A percentile compares a stretch with the other conserved stretches of the same genome.
Conservation (phyloP, 805 yeast species). For the Candida palmyrensis region DNA sequence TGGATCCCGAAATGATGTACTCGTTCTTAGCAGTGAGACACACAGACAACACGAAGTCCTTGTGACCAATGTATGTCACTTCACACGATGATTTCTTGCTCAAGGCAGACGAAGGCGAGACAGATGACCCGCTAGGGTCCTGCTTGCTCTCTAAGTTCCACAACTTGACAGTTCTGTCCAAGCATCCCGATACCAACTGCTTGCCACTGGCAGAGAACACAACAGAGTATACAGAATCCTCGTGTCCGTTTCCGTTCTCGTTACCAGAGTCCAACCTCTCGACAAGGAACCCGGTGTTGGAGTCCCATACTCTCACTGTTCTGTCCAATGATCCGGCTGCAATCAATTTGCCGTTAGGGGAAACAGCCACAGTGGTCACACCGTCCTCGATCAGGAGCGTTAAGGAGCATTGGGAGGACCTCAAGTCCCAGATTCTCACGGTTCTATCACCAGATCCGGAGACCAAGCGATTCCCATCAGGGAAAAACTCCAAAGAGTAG, state of each 20-base stretch:
- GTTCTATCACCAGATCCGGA: slow-evolving; percentile 97
- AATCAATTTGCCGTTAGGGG: slow-evolving; percentile 89
- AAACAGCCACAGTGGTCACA: slow-evolving; percentile 94
- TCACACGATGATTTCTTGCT: slow-evolving; percentile 59
- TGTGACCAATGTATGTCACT: slow-evolving; percentile 92
- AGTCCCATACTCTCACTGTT: slow-evolving; percentile 96
- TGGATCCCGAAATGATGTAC: slow-evolving; percentile 89
- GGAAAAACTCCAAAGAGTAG: slow-evolving; percentile 91
- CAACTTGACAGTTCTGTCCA: slow-evolving; percentile 91
- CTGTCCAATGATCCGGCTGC: slow-evolving; percentile 97
- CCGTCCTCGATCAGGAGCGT: slow-evolving; percentile 94
- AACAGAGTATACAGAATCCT: slow-evolving; percentile 92
- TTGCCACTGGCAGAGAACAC: slow-evolving; percentile 88
- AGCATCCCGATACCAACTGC: slow-evolving; percentile 90
- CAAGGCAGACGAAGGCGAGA: slow-evolving; percentile 7
- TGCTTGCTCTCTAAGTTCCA: slow-evolving; percentile 78
- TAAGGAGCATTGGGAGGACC: slow-evolving; percentile 81
- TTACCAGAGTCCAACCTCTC: slow-evolving; percentile 89
- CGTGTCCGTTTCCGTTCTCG: slow-evolving; percentile 88
- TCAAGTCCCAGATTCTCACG: slow-evolving; percentile 93
- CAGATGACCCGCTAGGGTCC: slow-evolving; percentile 17
- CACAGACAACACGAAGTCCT: slow-evolving; percentile 90
- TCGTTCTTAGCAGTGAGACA: slow-evolving; percentile 92
- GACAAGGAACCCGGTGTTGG: slow-evolving; percentile 83
- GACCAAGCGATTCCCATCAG: slow-evolving; percentile 88